Evolutionary conservation across 179 eudicot genomes (phyloP), one percentile per base, ranked within the genome.

Genomic region (Vitellaria paradoxa): DNA sequence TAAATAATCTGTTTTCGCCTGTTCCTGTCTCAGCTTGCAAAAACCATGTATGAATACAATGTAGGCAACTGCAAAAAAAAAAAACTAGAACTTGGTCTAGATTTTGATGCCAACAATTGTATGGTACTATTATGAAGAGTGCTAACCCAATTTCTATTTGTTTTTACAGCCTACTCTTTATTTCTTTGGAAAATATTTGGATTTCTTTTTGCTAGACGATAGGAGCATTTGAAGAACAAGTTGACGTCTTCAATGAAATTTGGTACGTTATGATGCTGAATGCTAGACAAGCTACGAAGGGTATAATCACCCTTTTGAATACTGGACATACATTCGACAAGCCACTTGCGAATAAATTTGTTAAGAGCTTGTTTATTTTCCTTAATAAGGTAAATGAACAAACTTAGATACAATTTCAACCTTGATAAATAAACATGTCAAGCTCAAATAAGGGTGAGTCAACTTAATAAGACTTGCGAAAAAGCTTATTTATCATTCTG

Each of bases 181-280:
- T 30, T 46, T 17, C 9, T 15, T 18, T 21, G 24, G 56, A 78
- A 59, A 49, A 30, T 24, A 64, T 12, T 10, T 53, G 9, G 18
- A 14, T 71, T 69, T 13, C n/a, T 78, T 60, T 53, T 52, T 21
- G 69, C 77, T 72, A 96, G 99, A 84, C 80, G 69, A 89, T 96
- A 20, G 99, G 98, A 45, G 99, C 99, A 52, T 96, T 98, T 17
- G 97, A 92, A 81, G 99, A 96, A 82, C 99, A 96, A 71, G 87
- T 93, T 60, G 97, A 96, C 40, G 95, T 93, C 59, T 93, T 93
- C 56, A 96, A 88, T 14, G 99, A 96, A 86, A 82, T 96, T 73
- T 89, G 93, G 88, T 89, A 91, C 56, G 76, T 73, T 76, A 63
- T 87, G 82, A 84, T 96, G 80, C 83, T 96, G 46, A 86, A 84